Evolutionary conservation across 768 basidiomycete genomes (phyloP), one percentile per base, ranked within the genome.

Genomic region (Tephrocybe sp.): DNA sequence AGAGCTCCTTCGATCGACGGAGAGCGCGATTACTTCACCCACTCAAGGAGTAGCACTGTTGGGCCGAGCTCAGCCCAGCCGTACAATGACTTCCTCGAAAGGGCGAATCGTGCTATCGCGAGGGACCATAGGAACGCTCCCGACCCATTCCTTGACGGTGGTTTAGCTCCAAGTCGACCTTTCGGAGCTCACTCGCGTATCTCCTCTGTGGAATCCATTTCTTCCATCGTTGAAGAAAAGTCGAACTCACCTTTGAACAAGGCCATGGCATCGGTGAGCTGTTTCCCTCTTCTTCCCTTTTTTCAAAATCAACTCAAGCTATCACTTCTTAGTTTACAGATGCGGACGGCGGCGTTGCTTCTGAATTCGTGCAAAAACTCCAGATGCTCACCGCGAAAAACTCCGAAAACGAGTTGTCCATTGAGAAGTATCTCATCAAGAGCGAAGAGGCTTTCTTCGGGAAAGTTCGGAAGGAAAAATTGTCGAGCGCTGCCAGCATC

Each of bases 381-480:
- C 88, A 92, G 63, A 64, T 64, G 50, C 78, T 96, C 51, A 85
- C 80, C 38, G 76, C 93, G 0, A 89, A 92, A 50, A 97, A 96
- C 66, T 94, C 94, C 4, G 90, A 93, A 71, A 81, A 84, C 47
- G 93, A 96, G 58, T 67, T 97, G 21, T 96, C 92, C 26, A 97
- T 97, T 58, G 94, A 96, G 66, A 88, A 88, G 66, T 97, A 76
- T 77, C 71, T 97, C 57, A 75, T 84, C 56, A 96, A 95, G 74
- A 93, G 89, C 57, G 94, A 97, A 70, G 92, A 94, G 63, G 84
- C 84, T 0, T 97, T 93, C 83, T 96, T 96, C 69, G 86, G 90
- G 54, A 87, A 85, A 64, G 90, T 94, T 56, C 84, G 88, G 63
- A 89, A 85, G 68, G 92, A 95, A 59, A 94, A 90, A 74, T 74